Evolutionary conservation across 257 asterid genomes (phyloP).

Genomic region (Ilex asprella): DNA sequence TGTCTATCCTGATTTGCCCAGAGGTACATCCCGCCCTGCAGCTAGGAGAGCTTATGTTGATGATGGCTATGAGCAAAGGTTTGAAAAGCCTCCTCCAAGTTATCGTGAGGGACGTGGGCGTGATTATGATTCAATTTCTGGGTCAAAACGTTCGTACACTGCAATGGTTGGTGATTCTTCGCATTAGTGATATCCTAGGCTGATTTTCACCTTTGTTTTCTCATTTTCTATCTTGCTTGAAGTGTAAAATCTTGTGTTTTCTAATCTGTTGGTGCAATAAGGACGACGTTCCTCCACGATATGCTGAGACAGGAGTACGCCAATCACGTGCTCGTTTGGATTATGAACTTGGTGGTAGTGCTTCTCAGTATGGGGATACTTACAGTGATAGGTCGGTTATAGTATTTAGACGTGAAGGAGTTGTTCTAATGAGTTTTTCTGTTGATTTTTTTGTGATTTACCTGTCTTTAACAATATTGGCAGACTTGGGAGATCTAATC

Average conservation of each 20-base stretch:
- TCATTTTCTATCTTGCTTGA: not conserved
- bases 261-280: constrained; percentile 17
- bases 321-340: constrained; percentile 88
- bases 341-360: constrained; percentile 63
- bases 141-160: constrained; percentile 85
- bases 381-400: constrained; percentile 70
- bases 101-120: constrained; percentile 72
- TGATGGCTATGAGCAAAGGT: constrained; percentile 71
- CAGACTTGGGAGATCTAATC: constrained; percentile 78
- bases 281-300: constrained; percentile 90
- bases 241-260: constrained; percentile 15
- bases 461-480: not conserved
- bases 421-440: not conserved
- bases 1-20: constrained; percentile 65
- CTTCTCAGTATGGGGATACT: constrained; percentile 76
- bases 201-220: constrained; percentile 1
- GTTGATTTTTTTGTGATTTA: not conserved
- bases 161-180: constrained; percentile 39
- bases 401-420: not conserved
- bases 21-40: constrained; percentile 63
- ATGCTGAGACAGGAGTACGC: constrained; percentile 72
- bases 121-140: constrained; percentile 68
- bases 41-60: constrained; percentile 75
- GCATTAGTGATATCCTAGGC: not conserved
- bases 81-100: constrained; percentile 75